Evolutionary conservation across 2,329 filamentous ascomycete genomes (phyloP).

Genomic region (Aspergillus sp.): DNA sequence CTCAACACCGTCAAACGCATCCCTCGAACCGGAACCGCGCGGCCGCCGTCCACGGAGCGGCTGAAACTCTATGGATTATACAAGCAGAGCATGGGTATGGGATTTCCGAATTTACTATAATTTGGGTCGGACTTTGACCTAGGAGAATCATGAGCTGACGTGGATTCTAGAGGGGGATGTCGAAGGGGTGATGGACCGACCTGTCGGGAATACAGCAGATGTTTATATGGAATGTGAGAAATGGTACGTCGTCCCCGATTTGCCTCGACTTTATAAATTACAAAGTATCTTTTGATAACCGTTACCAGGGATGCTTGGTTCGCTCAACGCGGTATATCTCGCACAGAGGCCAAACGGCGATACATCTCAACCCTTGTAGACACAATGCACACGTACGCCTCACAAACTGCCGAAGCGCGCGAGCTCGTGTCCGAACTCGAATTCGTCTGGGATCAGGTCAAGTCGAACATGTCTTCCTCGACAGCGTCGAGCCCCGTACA

Average conservation of each 20-base stretch:
- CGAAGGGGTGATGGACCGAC: constrained; percentile 87
- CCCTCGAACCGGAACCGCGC: constrained; percentile 83
- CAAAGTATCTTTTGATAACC: background rate
- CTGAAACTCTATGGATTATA: constrained; percentile 95
- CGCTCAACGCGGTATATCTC: constrained; percentile 74
- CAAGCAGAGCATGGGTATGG: constrained; percentile 86
- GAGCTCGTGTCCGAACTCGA: constrained; percentile 94
- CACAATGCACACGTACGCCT: constrained; percentile 95
- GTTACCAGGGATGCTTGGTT: constrained; percentile 85
- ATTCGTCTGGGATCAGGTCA: constrained; percentile 98
- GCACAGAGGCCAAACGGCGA: constrained; percentile 88
- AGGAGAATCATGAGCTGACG: background rate
- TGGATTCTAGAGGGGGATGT: constrained; percentile 77
- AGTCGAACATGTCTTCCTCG: constrained; percentile 71
- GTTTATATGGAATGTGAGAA: constrained; percentile 61
- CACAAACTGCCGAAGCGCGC: constrained; percentile 72
- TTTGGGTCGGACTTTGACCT: background rate
- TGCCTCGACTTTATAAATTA: no score
- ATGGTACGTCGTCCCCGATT: constrained; percentile 51
- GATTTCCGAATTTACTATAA: constrained; percentile 11
- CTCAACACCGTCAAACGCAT: constrained; percentile 99
- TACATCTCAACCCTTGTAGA: constrained; percentile 94
- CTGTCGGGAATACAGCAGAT: constrained; percentile 54
- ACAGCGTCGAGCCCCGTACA: constrained; percentile 29
- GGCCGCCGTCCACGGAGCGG: constrained; percentile 81